Conservation (phyloP, 2,329 filamentous ascomycete genomes). For the Diaporthe destruens region DNA sequence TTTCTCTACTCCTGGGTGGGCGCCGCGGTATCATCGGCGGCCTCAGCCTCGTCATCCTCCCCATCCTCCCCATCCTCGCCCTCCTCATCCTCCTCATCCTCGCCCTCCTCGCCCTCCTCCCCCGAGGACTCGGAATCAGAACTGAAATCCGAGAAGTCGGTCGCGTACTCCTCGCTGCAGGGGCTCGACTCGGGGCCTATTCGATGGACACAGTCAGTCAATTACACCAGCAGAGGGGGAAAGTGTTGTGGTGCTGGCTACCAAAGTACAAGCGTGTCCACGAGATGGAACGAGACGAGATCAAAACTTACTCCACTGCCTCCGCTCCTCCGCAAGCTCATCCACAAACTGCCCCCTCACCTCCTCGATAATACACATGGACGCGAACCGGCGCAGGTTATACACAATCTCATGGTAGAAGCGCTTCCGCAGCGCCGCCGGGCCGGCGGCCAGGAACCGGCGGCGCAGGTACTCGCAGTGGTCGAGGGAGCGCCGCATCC, state of each 20-base stretch:
- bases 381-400: not conserved
- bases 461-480: not conserved
- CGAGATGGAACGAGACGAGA: too few relatives aligned
- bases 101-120: too few relatives aligned
- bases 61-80: too few relatives aligned
- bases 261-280: too few relatives aligned
- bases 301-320: not conserved
- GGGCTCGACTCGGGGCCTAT: not conserved
- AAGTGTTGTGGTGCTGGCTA: too few relatives aligned
- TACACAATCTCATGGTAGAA: not conserved
- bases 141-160: too few relatives aligned
- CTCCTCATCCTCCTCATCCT: too few relatives aligned
- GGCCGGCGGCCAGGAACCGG: not conserved
- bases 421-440: too few relatives aligned
- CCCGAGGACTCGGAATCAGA: too few relatives aligned
- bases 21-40: not conserved
- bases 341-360: not conserved
- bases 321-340: not conserved
- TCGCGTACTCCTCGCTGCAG: too few relatives aligned
- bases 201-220: not conserved
- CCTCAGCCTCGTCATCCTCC: too few relatives aligned
- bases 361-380: not conserved
- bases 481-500: not conserved
- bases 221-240: not conserved
- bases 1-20: not conserved